Percentiles rank a stretch among this genome's conserved stretches.
Conservation (phyloP, 345 rosid species). For the Conringia planisiliqua region DNA sequence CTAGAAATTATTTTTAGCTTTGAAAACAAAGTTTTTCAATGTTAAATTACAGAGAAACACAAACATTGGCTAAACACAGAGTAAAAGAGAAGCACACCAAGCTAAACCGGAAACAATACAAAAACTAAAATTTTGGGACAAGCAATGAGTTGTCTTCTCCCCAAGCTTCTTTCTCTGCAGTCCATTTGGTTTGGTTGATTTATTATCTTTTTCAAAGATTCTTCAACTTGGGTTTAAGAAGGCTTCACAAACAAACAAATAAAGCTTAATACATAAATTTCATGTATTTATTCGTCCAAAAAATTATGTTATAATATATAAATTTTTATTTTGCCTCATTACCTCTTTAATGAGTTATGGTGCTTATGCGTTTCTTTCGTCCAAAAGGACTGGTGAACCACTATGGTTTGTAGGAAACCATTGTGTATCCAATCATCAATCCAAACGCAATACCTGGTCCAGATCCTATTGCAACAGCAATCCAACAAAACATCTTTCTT, state of each 20-base stretch:
- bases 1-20: too few relatives aligned
- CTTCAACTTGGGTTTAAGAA: background rate
- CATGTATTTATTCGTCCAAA: background rate
- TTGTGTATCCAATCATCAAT: background rate
- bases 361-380: background rate
- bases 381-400: background rate
- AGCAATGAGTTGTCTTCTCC: too few relatives aligned
- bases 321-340: background rate
- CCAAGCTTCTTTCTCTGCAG: background rate
- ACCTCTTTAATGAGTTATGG: background rate
- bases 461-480: background rate
- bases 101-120: too few relatives aligned
- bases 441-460: background rate
- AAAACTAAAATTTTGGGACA: too few relatives aligned
- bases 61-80: too few relatives aligned
- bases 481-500: background rate
- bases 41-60: too few relatives aligned
- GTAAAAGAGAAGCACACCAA: too few relatives aligned
- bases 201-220: background rate
- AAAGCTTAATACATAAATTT: too few relatives aligned
- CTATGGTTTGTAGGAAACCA: background rate
- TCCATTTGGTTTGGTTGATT: background rate
- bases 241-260: background rate
- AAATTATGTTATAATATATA: too few relatives aligned
- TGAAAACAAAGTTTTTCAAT: too few relatives aligned